These are phyloP conservation scores for Fusarium tricinctum DNA, from an alignment of 2,329 filamentous ascomycete genomes.

Conservation along the genomic window DNA sequence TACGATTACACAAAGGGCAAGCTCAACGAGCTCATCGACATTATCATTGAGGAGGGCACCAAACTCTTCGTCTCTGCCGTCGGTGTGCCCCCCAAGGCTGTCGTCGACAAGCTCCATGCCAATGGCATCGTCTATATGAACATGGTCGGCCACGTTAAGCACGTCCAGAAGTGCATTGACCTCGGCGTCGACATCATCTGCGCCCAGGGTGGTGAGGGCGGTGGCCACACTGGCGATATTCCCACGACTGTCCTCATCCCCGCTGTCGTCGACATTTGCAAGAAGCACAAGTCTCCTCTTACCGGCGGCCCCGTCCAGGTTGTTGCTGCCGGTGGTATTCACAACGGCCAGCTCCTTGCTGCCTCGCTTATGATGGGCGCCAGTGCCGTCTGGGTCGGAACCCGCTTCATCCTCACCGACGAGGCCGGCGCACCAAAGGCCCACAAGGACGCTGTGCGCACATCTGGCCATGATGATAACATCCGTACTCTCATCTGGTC, in stretches of 20 bases:
- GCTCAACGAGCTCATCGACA: slow-evolving; percentile 88
- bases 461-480: slow-evolving; percentile 94
- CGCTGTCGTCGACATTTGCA: slow-evolving; percentile 84
- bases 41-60: slow-evolving; percentile 92
- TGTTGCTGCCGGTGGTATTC: slow-evolving; percentile 92
- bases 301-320: slow-evolving; percentile 91
- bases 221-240: slow-evolving; percentile 95
- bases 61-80: slow-evolving; percentile 97
- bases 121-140: slow-evolving; percentile 97
- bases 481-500: slow-evolving; percentile 99
- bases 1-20: slow-evolving; percentile 99
- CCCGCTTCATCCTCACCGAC: slow-evolving; percentile 91
- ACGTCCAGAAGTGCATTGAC: slow-evolving; percentile 95
- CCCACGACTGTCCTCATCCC: slow-evolving; percentile 94
- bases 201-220: slow-evolving; percentile 97
- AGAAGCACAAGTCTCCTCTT: slow-evolving; percentile 86
- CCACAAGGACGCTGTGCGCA: slow-evolving; percentile 95
- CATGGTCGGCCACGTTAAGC: slow-evolving; percentile 99
- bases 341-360: slow-evolving; percentile 91
- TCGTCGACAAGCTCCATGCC: slow-evolving; percentile 92
- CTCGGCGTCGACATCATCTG: slow-evolving; percentile 96
- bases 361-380: slow-evolving; percentile 94
- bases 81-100: slow-evolving; percentile 88
- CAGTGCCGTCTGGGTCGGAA: slow-evolving; percentile 94
- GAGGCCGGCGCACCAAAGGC: slow-evolving; percentile 94